These are phyloP conservation scores for Spergularia marina DNA, from an alignment of 148 eudicot species.

Conservation along the genomic window DNA sequence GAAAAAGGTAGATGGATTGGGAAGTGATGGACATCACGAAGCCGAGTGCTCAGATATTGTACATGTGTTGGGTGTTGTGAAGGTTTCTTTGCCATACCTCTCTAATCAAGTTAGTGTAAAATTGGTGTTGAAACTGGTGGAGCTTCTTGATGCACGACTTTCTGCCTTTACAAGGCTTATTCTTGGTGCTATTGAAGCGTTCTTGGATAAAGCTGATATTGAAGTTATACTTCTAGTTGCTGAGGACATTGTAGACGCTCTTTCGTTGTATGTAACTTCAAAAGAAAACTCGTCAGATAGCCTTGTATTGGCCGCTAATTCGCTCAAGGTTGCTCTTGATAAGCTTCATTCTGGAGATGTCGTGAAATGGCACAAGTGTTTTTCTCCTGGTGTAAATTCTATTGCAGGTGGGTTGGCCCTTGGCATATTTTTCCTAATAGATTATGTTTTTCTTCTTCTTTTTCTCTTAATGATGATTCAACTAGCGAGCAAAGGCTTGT, in stretches of 20 bases:
- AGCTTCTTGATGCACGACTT: constrained; percentile 46
- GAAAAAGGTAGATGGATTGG: constrained; percentile 25
- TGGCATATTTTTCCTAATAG: background rate
- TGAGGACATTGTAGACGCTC: constrained; percentile 39
- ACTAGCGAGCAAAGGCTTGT: background rate
- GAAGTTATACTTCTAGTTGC: constrained; percentile 37
- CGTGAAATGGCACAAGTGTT: constrained; percentile 41
- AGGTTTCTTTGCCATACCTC: constrained; percentile 58
- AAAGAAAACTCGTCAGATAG: constrained; percentile 50
- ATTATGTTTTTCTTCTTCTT: background rate
- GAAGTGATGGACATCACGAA: constrained; percentile 34
- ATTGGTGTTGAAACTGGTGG: constrained; percentile 41
- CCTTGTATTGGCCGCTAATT: constrained; percentile 53
- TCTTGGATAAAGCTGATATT: constrained; percentile 41
- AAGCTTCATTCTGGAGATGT: constrained; percentile 46
- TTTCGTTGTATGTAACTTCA: constrained; percentile 44
- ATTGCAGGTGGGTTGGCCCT: constrained; percentile 49
- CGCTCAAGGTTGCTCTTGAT: constrained; percentile 46
- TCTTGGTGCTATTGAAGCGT: constrained; percentile 51
- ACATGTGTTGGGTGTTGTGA: constrained; percentile 59
- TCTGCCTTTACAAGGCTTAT: constrained; percentile 53
- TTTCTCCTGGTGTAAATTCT: constrained; percentile 40
- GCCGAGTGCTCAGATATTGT: constrained; percentile 57
- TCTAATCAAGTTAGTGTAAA: constrained; percentile 35
- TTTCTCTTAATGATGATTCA: background rate